Conservation (phyloP, 73 alveolate species). For the Tetrahymena malaccensis region DNA sequence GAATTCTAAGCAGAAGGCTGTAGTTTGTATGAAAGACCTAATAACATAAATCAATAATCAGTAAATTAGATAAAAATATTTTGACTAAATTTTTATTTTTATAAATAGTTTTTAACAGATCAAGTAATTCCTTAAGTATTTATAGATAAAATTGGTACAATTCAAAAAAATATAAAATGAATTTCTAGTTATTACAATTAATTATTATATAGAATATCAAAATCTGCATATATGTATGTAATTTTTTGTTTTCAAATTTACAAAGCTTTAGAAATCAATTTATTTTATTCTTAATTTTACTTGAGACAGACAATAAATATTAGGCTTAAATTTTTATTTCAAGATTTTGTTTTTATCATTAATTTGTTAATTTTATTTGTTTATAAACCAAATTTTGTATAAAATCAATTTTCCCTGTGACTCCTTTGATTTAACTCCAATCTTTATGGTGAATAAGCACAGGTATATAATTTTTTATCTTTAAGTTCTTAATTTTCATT, state of each 20-base stretch:
- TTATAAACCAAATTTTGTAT: not conserved
- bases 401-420: not conserved
- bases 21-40: not conserved
- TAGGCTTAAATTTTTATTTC: too few relatives aligned
- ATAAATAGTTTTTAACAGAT: not conserved
- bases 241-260: too few relatives aligned
- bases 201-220: too few relatives aligned
- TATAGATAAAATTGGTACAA: not conserved
- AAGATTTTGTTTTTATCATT: not conserved
- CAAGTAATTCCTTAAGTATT: not conserved
- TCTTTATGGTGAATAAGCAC: not conserved
- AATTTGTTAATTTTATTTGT: not conserved
- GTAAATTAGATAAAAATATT: not conserved
- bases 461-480: not conserved
- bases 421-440: not conserved
- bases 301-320: too few relatives aligned
- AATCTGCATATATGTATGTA: not conserved
- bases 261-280: too few relatives aligned
- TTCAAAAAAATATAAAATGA: not conserved
- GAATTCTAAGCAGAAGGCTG: not conserved
- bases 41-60: not conserved
- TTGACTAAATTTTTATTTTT: not conserved
- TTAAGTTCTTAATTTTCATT: not conserved
- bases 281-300: too few relatives aligned
- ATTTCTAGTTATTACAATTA: too few relatives aligned